Evolutionary conservation across 805 yeast genomes (phyloP).

Genomic region (Ogataea zsoltii): DNA sequence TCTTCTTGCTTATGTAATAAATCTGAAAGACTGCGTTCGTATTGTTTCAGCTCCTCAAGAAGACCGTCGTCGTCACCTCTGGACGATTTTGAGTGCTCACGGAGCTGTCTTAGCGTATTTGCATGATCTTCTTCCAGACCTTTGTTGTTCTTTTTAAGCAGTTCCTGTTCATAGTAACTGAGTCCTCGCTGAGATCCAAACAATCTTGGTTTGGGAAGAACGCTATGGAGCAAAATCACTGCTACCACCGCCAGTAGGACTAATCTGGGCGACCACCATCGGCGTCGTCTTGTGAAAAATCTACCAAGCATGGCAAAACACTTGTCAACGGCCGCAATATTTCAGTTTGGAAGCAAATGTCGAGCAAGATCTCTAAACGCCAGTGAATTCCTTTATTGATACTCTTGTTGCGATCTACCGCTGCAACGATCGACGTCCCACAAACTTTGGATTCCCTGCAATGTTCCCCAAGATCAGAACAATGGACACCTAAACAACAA

Average conservation of each 20-base stretch:
- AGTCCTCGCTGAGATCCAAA: conserved; percentile 6
- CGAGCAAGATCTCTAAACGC: too few relatives aligned
- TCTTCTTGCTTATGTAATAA: conserved; percentile 8
- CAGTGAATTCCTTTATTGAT: too few relatives aligned
- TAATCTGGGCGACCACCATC: background rate
- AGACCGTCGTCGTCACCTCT: conserved; percentile 2
- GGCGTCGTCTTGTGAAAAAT: background rate
- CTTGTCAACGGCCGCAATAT: too few relatives aligned
- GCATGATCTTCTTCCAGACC: conserved; percentile 10
- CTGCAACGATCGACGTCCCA: too few relatives aligned
- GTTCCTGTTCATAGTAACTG: conserved; percentile 24
- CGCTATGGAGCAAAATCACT: background rate
- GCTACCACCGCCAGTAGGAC: background rate
- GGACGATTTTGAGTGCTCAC: too few relatives aligned
- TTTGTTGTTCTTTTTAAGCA: conserved; percentile 9
- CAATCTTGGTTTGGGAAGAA: background rate
- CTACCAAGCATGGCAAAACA: too few relatives aligned
- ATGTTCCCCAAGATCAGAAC: too few relatives aligned
- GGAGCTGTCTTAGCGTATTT: conserved; percentile 8
- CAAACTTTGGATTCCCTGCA: too few relatives aligned
- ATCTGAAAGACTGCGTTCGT: conserved; percentile 14
- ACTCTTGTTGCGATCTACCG: too few relatives aligned
- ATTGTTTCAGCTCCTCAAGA: conserved; percentile 13
- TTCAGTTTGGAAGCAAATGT: too few relatives aligned
- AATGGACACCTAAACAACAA: too few relatives aligned